Percentiles rank a stretch among this genome's conserved stretches.
phyloP scores from a whole-genome alignment of 2,329 filamentous ascomycete genomes.

The Pyrenophora graminea region DNA sequence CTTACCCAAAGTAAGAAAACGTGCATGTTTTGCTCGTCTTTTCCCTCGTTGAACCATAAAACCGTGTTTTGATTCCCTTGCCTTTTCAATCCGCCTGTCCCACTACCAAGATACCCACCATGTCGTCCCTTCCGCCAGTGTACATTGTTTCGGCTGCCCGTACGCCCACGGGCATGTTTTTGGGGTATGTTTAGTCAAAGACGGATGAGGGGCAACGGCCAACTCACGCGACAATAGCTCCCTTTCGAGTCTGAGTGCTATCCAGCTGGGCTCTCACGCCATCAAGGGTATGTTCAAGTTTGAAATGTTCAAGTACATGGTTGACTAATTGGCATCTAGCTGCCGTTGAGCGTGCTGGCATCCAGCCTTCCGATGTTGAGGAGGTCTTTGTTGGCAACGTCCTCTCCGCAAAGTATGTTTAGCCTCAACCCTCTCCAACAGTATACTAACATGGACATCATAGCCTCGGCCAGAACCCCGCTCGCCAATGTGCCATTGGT shows the following conservation, averaged over 20 bases:
- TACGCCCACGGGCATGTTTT: conserved; percentile 91
- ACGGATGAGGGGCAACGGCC: conserved; percentile 28
- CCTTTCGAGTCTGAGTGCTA: conserved; percentile 82
- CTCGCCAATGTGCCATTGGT: conserved; percentile 87
- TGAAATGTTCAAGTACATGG: conserved; percentile 1
- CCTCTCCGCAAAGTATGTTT: conserved; percentile 82
- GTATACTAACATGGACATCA: conserved; percentile 7
- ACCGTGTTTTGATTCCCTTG: background rate
- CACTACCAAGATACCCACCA: conserved; percentile 50
- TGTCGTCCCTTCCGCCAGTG: conserved; percentile 82
- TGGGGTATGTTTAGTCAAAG: conserved; percentile 67
- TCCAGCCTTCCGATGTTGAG: conserved; percentile 88
- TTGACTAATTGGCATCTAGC: conserved; percentile 48
- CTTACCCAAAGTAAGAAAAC: too few relatives aligned
- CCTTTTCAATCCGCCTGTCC: conserved; percentile 3
- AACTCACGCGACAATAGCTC: conserved; percentile 62
- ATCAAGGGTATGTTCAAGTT: conserved; percentile 73
- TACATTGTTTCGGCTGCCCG: conserved; percentile 93
- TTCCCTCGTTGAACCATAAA: background rate
- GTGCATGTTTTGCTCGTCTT: background rate
- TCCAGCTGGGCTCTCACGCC: conserved; percentile 84
- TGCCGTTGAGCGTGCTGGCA: conserved; percentile 82
- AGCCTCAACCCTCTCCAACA: background rate
- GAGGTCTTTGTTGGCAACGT: conserved; percentile 99
- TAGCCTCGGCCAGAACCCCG: conserved; percentile 93